Base-by-base conservation (phyloP, 192 early-diverging fungal species). In the Jimgerdemannia flammicorona region DNA sequence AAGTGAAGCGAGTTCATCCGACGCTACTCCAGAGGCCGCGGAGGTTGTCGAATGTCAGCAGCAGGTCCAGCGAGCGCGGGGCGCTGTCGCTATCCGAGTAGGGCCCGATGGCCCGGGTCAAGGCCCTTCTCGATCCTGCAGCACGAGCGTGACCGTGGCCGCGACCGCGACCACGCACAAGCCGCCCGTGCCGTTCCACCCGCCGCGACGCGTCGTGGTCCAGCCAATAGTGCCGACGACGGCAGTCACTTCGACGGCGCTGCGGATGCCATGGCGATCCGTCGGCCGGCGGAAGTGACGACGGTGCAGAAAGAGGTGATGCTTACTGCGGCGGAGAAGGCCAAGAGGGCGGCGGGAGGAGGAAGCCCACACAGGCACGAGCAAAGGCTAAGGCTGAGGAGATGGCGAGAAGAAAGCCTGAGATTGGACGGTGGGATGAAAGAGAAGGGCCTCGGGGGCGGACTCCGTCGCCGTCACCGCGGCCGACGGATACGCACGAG, bases 321-420 rank as follows among this genome's bases (percentile, higher is more conserved):
- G 78, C 49, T 77, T 17, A 79, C 81, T 3, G 81, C 81, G 39
- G 81, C 81, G 11, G 81, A 83, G 74, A 72, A 70, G 43, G 81
- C 81, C 59, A 79, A 79, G 44, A 79, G n/a, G 77, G 44, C 78
- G 81, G 43, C 43, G 81, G 17, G 81, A 83, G 40, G 81, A 77
- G 49, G 78, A 83, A 14, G 81, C 79, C 81, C 19, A 68, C 75
- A 7, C 63, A 70, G 41, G 78, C 76, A 67, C 54, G 81, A 43
- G 81, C 81, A 29, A 54, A 74, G 69, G 78, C 79, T 67, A 83
- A 83, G 67, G 81, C 81, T 2, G 54, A 73, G 17, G 81, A 75
- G 44, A 59, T 83, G 20, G 81, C 81, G 20, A 41, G 67, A 63
- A 29, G 29, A 29, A 68, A 68, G 18, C 1, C 67, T 6, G 49